Base-by-base conservation (phyloP, 306 rosid species). In the Inga laurina region DNA sequence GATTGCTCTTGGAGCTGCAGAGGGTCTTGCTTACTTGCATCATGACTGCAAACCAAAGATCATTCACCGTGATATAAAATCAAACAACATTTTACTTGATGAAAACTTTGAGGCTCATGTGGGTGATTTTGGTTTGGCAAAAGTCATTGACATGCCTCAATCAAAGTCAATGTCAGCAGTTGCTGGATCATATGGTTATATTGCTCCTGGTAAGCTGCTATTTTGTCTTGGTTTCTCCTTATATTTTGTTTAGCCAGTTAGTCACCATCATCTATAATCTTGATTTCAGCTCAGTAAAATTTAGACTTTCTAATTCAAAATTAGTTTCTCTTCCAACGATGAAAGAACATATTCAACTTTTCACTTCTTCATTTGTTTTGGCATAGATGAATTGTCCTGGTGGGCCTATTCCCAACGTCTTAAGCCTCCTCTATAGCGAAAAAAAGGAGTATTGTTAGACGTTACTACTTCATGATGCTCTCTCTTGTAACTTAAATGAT, bases 181-280 rank as follows among this genome's bases (percentile, higher is more conserved):
- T 85, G 99, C 99, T 46, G 99, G 99, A 70, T 97, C 99, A 13
- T 97, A 97, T 86, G 99, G 99, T 3, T 97, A 97, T 81, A 97
- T 97, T 72, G 99, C 99, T 84, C 99, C 99, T 43, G 99, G 98
- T 97, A 89, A 81, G 90, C 82, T 82, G 83, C 52, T 74, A 10
- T 18, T 56, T 22, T 52, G 35, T 46, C 74, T 24, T 46, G 46
- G 11, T 24, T 8, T 4, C 16, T 9, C 69, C 44, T 59, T 54
- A 9, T 56, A 75, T 54, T 35, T 35, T 19, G 32, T 52, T 37
- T 30, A 30, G 70, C 70, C 21, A 13, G 41, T 64, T 5, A 21
- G 35, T 56, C 34, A 37, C 11, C 7, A 11, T n/a, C 37, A 19
- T 57, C 52, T 51, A 21, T 19, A 39, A 37, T 59, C 51, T 45